Evolutionary conservation across 768 basidiomycete species (phyloP), one percentile per base, ranked within the genome.

Genomic region (Tylopilus rubrobrunneus): DNA sequence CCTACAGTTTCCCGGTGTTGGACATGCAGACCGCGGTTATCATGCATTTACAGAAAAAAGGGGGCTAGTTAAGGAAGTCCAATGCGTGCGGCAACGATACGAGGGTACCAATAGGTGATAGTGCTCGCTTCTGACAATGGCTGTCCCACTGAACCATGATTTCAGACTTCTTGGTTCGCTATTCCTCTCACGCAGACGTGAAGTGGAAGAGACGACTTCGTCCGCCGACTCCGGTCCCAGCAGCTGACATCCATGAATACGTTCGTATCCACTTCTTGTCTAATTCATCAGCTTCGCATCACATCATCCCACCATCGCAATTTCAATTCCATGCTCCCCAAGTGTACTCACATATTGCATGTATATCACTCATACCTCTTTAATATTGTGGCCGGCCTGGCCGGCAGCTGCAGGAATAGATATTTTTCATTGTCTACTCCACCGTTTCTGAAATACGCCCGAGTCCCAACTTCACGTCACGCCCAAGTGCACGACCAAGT

Each of bases 51-150:
- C 28, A 25, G 55, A 51, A 50, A 53, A 46, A 12, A 53, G 58
- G 48, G 61, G 61, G 51, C 52, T 65, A 37, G 52, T 64, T 41
- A 59, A 78, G 48, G 81, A 85, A 66, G 67, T 72, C 1, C 63
- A 71, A 33, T 70, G 67, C 14, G 84, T 86, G 15, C 74, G 74
- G 43, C 77, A 83, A 54, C 78, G 75, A 14, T 90, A 90, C 53
- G 85, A 84, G 64, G 77, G 78, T 49, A 73, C 74, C 0, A 90
- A 89, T 66, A 85, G 74, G 88, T 85, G 31, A 42, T n/a, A 61
- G 53, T n/a, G 23, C 47, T 36, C 31, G 39, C 21, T 41, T 47
- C 33, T 56, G 36, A 23, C 15, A 19, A 45, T 33, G 36, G 7
- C 48, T 25, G 51, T 27, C 34, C 23, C 45, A 29, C 53, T 60